Evolutionary conservation across 768 basidiomycete genomes (phyloP), one percentile per base, ranked within the genome.

Genomic region (Suillus discolor): DNA sequence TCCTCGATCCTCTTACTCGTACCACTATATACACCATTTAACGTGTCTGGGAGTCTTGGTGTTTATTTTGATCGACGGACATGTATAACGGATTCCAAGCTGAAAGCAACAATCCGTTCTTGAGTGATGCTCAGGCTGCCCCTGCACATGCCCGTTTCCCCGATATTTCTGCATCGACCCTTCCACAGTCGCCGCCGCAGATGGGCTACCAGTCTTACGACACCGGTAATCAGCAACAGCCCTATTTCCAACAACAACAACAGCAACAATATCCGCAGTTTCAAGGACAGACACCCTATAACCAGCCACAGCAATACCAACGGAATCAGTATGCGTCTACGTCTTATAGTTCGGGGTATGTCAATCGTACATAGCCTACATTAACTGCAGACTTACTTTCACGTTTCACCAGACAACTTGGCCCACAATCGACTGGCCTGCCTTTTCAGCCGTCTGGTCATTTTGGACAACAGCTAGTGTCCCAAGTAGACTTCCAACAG

Each of bases 61-160:
- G 31, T 34, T 55, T 20, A n/a, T 38, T 23, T 9, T 23, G 36
- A 57, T 28, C 1, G 39, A 41, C 57, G 18, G 28, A 31, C 42
- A 60, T 60, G 59, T 60, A 60, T 42, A 60, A 42, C 41, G 42
- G 59, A 18, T 60, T 60, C 28, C 59, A 42, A 60, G 59, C 59
- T 60, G 59, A 60, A 6, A 28, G 18, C 60, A 93, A 90, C 72
- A 92, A 92, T 69, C 91, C 91, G 0, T 92, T 93, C 77, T 78
- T 87, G 71, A 79, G 82, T 57, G 84, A 85, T 67, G 81, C 23
- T 28, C 51, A 51, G 51, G 8, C 85, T 1, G 68, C 80, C 38
- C 79, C 80, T 57, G 75, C 84, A 39, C 80, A 82, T 34, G 74
- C 81, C 25, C 86, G 91, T 66, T 93, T 83, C 70, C 92, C 92